Evolutionary conservation across 768 basidiomycete genomes (phyloP), one percentile per base, ranked within the genome.

Genomic region (Calocybe indica): DNA sequence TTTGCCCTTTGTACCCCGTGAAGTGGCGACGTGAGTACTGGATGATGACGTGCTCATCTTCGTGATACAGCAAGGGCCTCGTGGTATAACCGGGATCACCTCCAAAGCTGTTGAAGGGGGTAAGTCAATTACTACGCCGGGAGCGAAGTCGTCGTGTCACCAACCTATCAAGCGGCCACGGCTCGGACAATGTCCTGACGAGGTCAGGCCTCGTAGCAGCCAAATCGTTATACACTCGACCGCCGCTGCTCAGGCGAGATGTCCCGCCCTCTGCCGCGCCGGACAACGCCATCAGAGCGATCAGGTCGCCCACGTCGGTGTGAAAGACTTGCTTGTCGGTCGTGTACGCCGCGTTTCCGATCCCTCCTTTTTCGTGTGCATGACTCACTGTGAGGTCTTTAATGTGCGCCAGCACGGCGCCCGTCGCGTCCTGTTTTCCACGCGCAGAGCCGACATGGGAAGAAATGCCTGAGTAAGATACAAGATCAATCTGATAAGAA

Each of bases 321-420:
- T 75, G 73, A 61, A 76, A 76, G 14, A 75, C 73, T 52, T 75
- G 73, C 49, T 70, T 73, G 58, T 75, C 72, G 1, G 72, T 76
- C 3, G 71, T 76, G 52, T 74, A 74, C 36, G 73, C 74, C 7
- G 72, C 64, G 44, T 70, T 68, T 6, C 71, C 70, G 40, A 72
- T 70, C 12, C 64, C 68, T 12, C 68, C 68, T 51, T 66, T 63
- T 49, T 70, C 68, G 43, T 68, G 60, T 5, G 72, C 68, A 47
- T 72, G 71, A 52, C 64, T 69, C 42, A 65, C 56, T 30, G 65
- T 72, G 41, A 76, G 63, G 50, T 76, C 74, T 50, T 74, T 74
- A 55, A 76, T 72, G 46, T 76, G 74, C 6, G 69, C 66, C 13
- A 76, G 63, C 22, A 74, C 71, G 13, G 69, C 72, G 29, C 66